Evolutionary conservation across 331 rosid species (phyloP), one percentile per base, ranked within the genome.

Genomic region (Rosa hybrid): DNA sequence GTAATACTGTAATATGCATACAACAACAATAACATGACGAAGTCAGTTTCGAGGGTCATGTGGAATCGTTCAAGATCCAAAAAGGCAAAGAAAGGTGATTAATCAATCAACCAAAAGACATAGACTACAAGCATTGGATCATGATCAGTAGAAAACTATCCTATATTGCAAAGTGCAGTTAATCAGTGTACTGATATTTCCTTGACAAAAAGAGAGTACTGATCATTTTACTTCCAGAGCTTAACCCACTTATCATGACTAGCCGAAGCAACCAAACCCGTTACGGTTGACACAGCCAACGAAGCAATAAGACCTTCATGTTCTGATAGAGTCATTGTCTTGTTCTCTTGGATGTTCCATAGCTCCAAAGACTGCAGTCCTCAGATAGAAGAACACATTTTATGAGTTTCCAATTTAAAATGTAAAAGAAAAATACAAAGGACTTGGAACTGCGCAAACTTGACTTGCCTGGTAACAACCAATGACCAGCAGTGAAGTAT

Each of bases 401-500:
- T 8, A 68, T 18, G 44, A 27, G 14, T 51, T 8, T 51, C 46
- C 7, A 8, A 51, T 4, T 7, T 38, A 12, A 50, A 9, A 34
- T 34, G 46, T 20, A 44, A 9, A 77, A 46, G 20, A 59, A 38
- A 62, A 4, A 25, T 11, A 65, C 17, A 30, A 57, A 56, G 34
- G 48, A 10, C 51, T 71, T 18, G 46, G 82, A 39, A 44, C 41
- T 39, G 17, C 8, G 16, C 2, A 60, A 44, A 50, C 71, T 48
- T 45, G 77, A 77, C 89, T 88, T 83, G 86, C 98, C 98, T 91
- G 92, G 81, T 90, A 92, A 80, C 98, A 94, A 17, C 98, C 98
- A 46, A 94, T 84, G 82, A 92, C 92, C 80, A 94, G 83, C 81
- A 94, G 82, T n/a, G 97, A 87, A 82, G 94, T 79, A 80, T 83